Evolutionary conservation across 176 grass and related monocot genomes (phyloP), one percentile per base, ranked within the genome.

Genomic region (Triticum dicoccoides): DNA sequence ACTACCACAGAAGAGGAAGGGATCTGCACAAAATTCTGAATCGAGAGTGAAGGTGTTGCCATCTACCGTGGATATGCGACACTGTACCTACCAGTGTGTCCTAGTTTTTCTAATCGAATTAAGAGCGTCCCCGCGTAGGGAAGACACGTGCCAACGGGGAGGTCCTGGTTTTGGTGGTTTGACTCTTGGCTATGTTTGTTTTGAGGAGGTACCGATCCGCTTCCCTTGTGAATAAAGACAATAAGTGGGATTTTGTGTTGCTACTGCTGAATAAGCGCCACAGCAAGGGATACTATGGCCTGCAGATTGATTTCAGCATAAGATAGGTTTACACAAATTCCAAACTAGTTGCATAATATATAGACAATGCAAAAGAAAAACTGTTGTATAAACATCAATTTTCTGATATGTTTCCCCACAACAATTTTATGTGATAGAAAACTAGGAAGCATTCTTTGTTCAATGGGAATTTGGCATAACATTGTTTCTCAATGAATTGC

Each of bases 181-280:
- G 39, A 65, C 21, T 34, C 7, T 11, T 21, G 35, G 56, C 35
- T 15, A 38, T 77, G 73, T 27, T 66, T 65, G 38, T 84, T 78
- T 52, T 51, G 42, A 51, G 4, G 27, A 20, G 20, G 34, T 25
- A 34, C 12, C 13, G 34, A 34, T 34, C 27, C 0, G 45, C 47
- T 33, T 77, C 47, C 47, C 47, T 77, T 77, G 74, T 56, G 75
- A 52, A 52, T 52, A 52, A 54, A 54, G 51, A 18, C 5, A 59
- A 59, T n/a, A 78, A 78, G 76, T 37, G 51, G 25, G 45, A 4
- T 30, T 76, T 73, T 75, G 25, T 14, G 17, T 37, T 56, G 51
- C 30, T 78, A 59, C 70, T 49, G 59, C 39, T 77, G 73, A 66
- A 67, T 66, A 77, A 78, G 76, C 76, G 58, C 9, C 51, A 34